Conservation (phyloP, 805 yeast genomes). For the Ogataea nitratoaversa region DNA sequence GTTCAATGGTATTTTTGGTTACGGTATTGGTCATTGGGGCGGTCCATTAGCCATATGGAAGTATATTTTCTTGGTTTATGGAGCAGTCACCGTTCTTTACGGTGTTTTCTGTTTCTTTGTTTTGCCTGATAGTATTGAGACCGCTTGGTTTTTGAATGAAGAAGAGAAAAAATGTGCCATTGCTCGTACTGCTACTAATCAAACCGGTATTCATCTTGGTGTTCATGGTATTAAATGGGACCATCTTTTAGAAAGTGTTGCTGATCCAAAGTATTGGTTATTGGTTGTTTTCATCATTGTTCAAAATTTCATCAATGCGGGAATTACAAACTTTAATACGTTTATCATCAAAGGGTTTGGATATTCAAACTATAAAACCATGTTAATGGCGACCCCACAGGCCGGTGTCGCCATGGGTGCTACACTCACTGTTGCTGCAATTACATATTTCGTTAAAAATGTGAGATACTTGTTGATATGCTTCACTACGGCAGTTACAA, state of each 20-base stretch:
- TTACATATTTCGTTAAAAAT: constrained; percentile 18
- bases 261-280: constrained; percentile 33
- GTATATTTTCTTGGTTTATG: constrained; percentile 31
- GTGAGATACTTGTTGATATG: constrained; percentile 26
- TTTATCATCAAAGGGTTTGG: constrained; percentile 40
- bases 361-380: constrained; percentile 31
- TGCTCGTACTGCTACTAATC: constrained; percentile 30
- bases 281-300: constrained; percentile 33
- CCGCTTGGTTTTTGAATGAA: constrained; percentile 33
- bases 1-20: constrained; percentile 30
- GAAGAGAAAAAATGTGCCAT: constrained; percentile 34
- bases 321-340: constrained; percentile 45
- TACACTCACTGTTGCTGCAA: constrained; percentile 22
- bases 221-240: constrained; percentile 25
- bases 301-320: constrained; percentile 54
- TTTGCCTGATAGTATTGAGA: constrained; percentile 32
- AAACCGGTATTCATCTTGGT: constrained; percentile 39
- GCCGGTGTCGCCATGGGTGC: constrained; percentile 37
- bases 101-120: constrained; percentile 28
- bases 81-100: constrained; percentile 29
- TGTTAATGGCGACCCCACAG: constrained; percentile 27
- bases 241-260: constrained; percentile 24
- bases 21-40: constrained; percentile 28
- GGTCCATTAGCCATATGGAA: constrained; percentile 28
- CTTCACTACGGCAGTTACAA: constrained; percentile 17